Evolutionary conservation across 768 basidiomycete species (phyloP), one percentile per base, ranked within the genome.

Genomic region (Trametes elegans): DNA sequence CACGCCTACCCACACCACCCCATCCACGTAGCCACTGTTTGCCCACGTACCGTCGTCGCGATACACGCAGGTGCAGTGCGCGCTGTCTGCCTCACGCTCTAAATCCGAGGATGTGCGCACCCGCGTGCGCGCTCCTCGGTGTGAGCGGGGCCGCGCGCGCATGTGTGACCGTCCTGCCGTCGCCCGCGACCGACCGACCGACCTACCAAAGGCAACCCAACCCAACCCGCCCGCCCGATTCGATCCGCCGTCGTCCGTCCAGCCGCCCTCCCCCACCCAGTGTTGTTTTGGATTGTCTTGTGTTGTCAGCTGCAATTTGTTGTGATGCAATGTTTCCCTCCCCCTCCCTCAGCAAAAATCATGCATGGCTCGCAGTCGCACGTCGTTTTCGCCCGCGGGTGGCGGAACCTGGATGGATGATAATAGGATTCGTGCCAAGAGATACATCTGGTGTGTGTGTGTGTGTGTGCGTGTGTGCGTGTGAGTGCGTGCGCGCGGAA

Each of bases 261-360:
- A 11, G n/a, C 40, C 28, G 14, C 24, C 16, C 31, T 28, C 36
- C 16, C 26, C 45, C 40, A 29, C 53, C 41, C 46, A 44, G 53
- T 63, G 62, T 61, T 57, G 57, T 63, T 59, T 59, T 59, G 55
- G 57, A 58, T 56, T 58, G 57, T 55, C 62, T 44, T 50, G 57
- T 59, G 62, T 60, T 63, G 62, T 63, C 59, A 51, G 60, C 46
- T 59, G 62, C 62, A 59, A 61, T 49, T 58, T 61, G 59, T 59
- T 61, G 59, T 63, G 62, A 57, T 63, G 62, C 62, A 63, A 59
- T 63, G 57, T 54, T 48, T 59, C 47, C 40, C 46, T 18, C 47
- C 32, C 14, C 13, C 41, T 42, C 41, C 13, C 21, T 42, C 24
- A 35, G 48, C 48, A 49, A 56, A 55, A 50, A 31, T 41, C 45